Conservation (phyloP, 192 early-diverging fungal species). For the Podila clonocystis region DNA sequence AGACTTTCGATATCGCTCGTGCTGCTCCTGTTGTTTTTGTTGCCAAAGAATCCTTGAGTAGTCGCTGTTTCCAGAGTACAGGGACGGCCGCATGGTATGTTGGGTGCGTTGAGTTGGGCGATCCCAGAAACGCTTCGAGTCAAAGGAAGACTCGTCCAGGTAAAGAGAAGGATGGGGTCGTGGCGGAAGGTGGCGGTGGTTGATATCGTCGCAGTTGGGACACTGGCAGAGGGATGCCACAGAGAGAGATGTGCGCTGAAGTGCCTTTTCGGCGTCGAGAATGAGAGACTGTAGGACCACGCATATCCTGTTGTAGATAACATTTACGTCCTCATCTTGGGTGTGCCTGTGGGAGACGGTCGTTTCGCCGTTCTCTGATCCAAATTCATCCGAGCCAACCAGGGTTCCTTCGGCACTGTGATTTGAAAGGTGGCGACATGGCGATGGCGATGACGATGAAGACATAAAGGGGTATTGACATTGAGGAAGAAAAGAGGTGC, state of each 20-base stretch:
- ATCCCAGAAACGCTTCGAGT: no score
- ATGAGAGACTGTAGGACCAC: slow-evolving; percentile 25
- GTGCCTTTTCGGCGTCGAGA: slow-evolving; percentile 25
- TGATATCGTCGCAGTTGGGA: background rate
- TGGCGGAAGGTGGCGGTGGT: background rate
- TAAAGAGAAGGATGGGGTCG: background rate
- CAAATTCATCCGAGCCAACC: slow-evolving; percentile 4
- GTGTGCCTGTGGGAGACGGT: background rate
- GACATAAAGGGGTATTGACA: background rate
- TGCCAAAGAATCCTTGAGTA: slow-evolving; percentile 39
- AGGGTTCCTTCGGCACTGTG: slow-evolving; percentile 26
- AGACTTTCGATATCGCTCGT: slow-evolving; percentile 46
- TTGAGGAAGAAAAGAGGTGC: background rate
- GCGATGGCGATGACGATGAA: background rate
- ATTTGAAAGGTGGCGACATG: background rate
- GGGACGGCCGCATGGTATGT: background rate
- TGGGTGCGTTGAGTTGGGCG: background rate
- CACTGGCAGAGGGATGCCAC: background rate
- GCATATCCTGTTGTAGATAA: slow-evolving; percentile 43
- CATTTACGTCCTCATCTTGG: slow-evolving; percentile 23
- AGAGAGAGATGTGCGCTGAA: slow-evolving; percentile 6
- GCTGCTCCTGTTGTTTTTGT: slow-evolving; percentile 49
- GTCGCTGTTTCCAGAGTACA: slow-evolving; percentile 27
- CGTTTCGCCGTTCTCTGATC: background rate
- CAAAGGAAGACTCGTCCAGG: no score